Evolutionary conservation across 192 early-diverging fungal genomes (phyloP), one percentile per base, ranked within the genome.

Genomic region (Backusella macrospora): DNA sequence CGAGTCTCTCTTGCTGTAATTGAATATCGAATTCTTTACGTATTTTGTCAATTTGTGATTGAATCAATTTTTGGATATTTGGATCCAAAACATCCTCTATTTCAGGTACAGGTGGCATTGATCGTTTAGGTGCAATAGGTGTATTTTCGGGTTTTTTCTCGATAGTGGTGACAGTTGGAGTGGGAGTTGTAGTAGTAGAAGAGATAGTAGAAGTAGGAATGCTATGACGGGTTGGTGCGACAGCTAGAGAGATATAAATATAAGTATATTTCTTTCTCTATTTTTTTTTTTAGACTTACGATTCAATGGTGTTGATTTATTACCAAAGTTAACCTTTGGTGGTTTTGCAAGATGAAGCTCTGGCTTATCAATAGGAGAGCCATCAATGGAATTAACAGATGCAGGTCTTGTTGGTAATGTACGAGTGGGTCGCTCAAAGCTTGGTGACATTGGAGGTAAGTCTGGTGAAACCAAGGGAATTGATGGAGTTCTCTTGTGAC

Each of bases 381-480:
- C 16, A 15, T 59, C 34, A 26, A 7, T 38, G 8, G 62, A 48
- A 34, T 52, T 59, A 16, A 59, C 38, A 29, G 62, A 48, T 55
- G 44, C 18, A 21, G 73, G 78, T 23, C 40, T 40, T 23, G 12
- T 59, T 21, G 78, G 73, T 12, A 76, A 48, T 18, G 74, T 71
- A 29, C 78, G 70, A n/a, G 70, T 72, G 10, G 80, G 75, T n/a
- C 70, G 52, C 21, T 44, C 65, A 45, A 73, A 23, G 52, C 62
- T 42, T 13, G 73, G 78, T 16, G 70, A 65, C 29, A 71, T 49
- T 18, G 76, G 80, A 39, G 80, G 80, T 45, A 81, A 73, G 47
- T 81, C 80, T 10, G 80, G 76, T 16, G 80, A 74, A 18, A 67
- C 26, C 48, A 81, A 64, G 1, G 68, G 65, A n/a, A 78, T 42